phyloP scores from a whole-genome alignment of 495 filamentous ascomycete species.

The Aspergillus taichungensis region DNA sequence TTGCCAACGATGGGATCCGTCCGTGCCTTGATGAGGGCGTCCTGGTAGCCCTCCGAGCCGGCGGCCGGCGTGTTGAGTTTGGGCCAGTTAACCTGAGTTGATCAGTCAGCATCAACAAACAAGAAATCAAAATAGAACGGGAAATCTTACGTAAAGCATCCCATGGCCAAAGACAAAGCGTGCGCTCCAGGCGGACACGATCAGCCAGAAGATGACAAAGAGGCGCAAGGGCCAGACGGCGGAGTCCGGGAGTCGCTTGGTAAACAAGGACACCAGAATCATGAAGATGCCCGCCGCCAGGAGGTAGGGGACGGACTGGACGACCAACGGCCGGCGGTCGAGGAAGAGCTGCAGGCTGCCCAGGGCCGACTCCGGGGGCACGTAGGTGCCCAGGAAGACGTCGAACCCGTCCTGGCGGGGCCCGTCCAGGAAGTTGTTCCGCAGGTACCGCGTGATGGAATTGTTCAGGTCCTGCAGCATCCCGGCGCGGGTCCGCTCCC shows the following conservation, averaged over 20 bases:
- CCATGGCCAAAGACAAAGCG: constrained; percentile 73
- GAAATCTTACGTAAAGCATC: constrained; percentile 72
- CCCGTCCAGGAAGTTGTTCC: constrained; percentile 89
- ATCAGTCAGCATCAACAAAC: constrained; percentile 3
- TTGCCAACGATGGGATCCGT: constrained; percentile 69
- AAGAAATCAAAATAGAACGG: not conserved
- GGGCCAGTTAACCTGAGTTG: constrained; percentile 88
- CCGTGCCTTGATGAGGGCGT: constrained; percentile 66
- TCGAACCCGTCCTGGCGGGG: constrained; percentile 93
- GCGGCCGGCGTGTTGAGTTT: constrained; percentile 81
- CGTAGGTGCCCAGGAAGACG: constrained; percentile 79
- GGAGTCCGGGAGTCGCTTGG: constrained; percentile 54
- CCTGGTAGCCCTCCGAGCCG: constrained; percentile 80
- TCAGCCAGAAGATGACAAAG: constrained; percentile 66
- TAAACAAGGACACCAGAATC: constrained; percentile 67
- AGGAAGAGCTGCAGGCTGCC: constrained; percentile 62
- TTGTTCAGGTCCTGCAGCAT: constrained; percentile 74
- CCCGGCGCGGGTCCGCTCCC: constrained; percentile 74
- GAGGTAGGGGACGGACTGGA: constrained; percentile 86
- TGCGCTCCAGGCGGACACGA: constrained; percentile 57
- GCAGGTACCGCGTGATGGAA: constrained; percentile 72
- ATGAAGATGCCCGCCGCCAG: constrained; percentile 83
- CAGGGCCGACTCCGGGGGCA: constrained; percentile 55
- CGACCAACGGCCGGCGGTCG: constrained; percentile 77
- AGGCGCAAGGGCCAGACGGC: constrained; percentile 69